These are phyloP conservation scores for Phytophthora pinifolia DNA, from an alignment of 352 stramenopile species.

Conservation along the genomic window DNA sequence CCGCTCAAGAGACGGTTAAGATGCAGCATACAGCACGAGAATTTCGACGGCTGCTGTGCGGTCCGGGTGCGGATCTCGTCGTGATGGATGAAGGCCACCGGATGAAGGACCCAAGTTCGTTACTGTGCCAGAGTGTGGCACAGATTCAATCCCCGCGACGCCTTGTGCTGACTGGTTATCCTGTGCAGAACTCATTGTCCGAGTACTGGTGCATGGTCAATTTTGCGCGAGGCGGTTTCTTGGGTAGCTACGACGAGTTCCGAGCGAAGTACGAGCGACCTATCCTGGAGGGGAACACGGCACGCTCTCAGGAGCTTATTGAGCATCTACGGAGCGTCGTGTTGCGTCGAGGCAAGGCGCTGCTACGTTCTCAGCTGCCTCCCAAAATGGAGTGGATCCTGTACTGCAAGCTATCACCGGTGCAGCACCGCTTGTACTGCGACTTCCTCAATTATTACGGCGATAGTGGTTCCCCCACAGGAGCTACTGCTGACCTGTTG, in stretches of 20 bases:
- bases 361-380: slow-evolving; percentile 73
- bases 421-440: slow-evolving; percentile 83
- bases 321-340: slow-evolving; percentile 64
- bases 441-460: slow-evolving; percentile 67
- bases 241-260: slow-evolving; percentile 78
- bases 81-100: slow-evolving; percentile 89
- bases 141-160: slow-evolving; percentile 76
- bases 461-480: slow-evolving; percentile 29
- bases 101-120: slow-evolving; percentile 84
- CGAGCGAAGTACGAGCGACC: slow-evolving; percentile 77
- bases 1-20: slow-evolving; percentile 46
- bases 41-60: slow-evolving; percentile 54
- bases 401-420: slow-evolving; percentile 78
- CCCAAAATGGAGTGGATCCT: slow-evolving; percentile 88
- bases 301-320: slow-evolving; percentile 68
- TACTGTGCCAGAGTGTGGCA: slow-evolving; percentile 79
- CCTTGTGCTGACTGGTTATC: slow-evolving; percentile 93
- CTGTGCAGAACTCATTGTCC: slow-evolving; percentile 94
- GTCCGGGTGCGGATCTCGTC: slow-evolving; percentile 73
- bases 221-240: slow-evolving; percentile 73
- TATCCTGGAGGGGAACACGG: slow-evolving; percentile 71
- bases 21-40: slow-evolving; percentile 56
- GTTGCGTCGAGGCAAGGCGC: slow-evolving; percentile 61
- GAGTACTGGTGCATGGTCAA: slow-evolving; percentile 93
- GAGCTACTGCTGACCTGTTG: slow-evolving; percentile 61